Evolutionary conservation across 768 basidiomycete genomes (phyloP), one percentile per base, ranked within the genome.

Genomic region (Gloeopeniophorella convolvens): DNA sequence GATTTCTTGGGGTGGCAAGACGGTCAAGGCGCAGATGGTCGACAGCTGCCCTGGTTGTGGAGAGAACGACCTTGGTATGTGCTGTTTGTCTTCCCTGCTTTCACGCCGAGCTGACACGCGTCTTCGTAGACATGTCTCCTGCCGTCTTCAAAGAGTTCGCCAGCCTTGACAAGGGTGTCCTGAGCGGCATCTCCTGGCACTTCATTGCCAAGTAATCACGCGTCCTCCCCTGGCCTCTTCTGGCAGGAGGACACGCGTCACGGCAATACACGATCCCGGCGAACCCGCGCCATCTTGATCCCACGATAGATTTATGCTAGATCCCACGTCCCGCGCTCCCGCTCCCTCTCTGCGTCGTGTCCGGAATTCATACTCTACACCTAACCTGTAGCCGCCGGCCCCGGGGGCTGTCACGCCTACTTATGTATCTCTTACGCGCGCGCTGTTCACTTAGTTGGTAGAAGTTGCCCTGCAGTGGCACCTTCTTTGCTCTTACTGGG

Each of bases 1-100:
- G 3, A 52, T 58, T 26, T 30, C 0, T 31, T 39, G 20, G 15
- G 3, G 12, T 1, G 55, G 55, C n/a, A 52, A 57, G 28, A 10
- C 55, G n/a, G 36, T 42, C n/a, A 6, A 6, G 11, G 57, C 55
- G 9, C 0, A 13, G 35, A 39, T 58, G 30, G 35, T 34, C 7
- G 57, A 58, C 32, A 56, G 44, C 40, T 58, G 57, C 47, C 40
- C 28, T 1, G 15, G 47, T 11, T 58, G 57, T 33, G 50, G 57
- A 15, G 1, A 10, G 2, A 21, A 31, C 28, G 57, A 58, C 33
- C 47, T 58, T 26, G 57, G 57, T 58, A 32, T 34, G 55, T 34
- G 4, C 39, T 28, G 15, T 32, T 34, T 20, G 7, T 2, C 11
- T 32, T 1, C 16, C 23, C 33, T 16, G 39, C 20, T n/a, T 45